phyloP scores from a whole-genome alignment of 495 filamentous ascomycete genomes.

The Stereocaulon alpinum region DNA sequence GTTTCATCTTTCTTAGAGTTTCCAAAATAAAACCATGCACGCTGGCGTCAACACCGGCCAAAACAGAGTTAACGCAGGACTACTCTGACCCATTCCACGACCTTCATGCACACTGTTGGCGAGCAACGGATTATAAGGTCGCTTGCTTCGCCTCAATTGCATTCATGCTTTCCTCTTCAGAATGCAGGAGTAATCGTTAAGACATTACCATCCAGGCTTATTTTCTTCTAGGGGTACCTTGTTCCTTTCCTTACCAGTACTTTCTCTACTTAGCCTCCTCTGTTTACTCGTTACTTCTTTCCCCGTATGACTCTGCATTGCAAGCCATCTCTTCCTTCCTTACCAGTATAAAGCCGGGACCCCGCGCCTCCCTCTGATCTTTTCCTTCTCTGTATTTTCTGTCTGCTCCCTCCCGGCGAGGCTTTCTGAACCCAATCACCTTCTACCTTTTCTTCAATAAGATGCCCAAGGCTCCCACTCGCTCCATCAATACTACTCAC shows the following conservation, averaged over 20 bases:
- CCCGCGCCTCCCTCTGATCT: slow-evolving; percentile 9
- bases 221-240: neutral
- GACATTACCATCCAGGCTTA: neutral
- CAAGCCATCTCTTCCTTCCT: slow-evolving; percentile 5
- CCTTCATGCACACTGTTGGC: slow-evolving; percentile 4
- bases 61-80: slow-evolving; percentile 6
- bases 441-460: slow-evolving; percentile 10
- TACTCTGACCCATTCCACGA: neutral
- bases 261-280: slow-evolving; percentile 15
- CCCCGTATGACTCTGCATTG: slow-evolving; percentile 10
- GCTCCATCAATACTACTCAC: slow-evolving; percentile 1
- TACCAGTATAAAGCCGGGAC: slow-evolving; percentile 15
- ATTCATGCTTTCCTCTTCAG: slow-evolving; percentile 11
- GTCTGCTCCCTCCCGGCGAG: slow-evolving; percentile 11
- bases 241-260: neutral
- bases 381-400: slow-evolving; percentile 13
- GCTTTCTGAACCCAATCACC: slow-evolving; percentile 4
- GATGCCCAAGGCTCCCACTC: slow-evolving; percentile 19
- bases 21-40: neutral
- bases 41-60: slow-evolving; percentile 12
- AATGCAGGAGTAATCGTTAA: slow-evolving; percentile 17
- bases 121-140: slow-evolving; percentile 15
- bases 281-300: slow-evolving; percentile 11
- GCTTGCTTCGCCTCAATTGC: slow-evolving; percentile 17
- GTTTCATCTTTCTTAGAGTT: slow-evolving; percentile 12